Percentiles rank a stretch among this genome's conserved stretches.
Evolutionary conservation across 495 filamentous ascomycete genomes (phyloP).

Genomic region (Aspergillus leporis): DNA sequence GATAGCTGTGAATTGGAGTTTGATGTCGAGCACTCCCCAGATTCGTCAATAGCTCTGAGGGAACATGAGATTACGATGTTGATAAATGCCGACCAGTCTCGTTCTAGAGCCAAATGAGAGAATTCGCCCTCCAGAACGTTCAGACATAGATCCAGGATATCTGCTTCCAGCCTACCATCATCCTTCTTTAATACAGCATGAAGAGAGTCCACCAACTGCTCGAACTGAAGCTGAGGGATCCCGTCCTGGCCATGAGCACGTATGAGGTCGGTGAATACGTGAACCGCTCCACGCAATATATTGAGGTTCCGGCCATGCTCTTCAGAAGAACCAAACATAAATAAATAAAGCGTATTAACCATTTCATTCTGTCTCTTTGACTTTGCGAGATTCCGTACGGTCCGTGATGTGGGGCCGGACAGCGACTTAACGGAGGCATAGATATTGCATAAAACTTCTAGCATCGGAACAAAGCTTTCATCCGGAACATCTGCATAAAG

Average conservation of each 20-base stretch:
- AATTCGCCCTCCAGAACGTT: constrained; percentile 45
- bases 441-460: constrained; percentile 81
- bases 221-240: constrained; percentile 57
- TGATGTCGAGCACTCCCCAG: constrained; percentile 20
- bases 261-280: constrained; percentile 62
- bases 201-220: constrained; percentile 57
- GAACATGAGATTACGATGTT: constrained; percentile 67
- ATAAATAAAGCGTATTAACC: constrained; percentile 62
- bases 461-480: constrained; percentile 62
- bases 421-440: constrained; percentile 71
- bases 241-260: constrained; percentile 59
- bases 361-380: constrained; percentile 77
- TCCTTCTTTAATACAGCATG: constrained; percentile 52
- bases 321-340: constrained; percentile 53
- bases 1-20: constrained; percentile 23
- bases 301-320: constrained; percentile 57
- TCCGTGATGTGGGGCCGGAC: constrained; percentile 71
- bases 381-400: constrained; percentile 72
- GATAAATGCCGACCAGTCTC: constrained; percentile 35
- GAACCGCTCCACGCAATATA: constrained; percentile 65
- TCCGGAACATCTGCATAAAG: constrained; percentile 76
- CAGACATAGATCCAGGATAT: constrained; percentile 52
- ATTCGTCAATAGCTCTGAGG: constrained; percentile 47
- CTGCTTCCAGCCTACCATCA: constrained; percentile 54
- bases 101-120: constrained; percentile 33